A percentile compares a stretch with the other conserved stretches of the same genome.
phyloP scores from a whole-genome alignment of 768 basidiomycete species.

The Leccinum broughii region DNA sequence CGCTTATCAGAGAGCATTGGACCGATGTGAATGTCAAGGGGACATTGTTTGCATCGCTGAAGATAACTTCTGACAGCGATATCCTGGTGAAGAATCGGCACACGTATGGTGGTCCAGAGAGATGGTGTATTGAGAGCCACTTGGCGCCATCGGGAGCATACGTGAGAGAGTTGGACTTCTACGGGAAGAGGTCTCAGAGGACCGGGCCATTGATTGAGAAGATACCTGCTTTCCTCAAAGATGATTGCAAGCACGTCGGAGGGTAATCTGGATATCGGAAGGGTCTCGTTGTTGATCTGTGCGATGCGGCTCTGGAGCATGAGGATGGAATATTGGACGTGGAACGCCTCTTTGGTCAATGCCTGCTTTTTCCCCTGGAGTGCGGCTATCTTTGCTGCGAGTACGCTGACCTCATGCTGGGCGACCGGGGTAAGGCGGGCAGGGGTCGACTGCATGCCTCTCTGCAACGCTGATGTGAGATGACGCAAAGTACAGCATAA shows the following conservation, averaged over 20 bases:
- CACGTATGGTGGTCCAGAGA: constrained; percentile 37
- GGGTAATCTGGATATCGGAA: constrained; percentile 31
- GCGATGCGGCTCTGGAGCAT: constrained; percentile 34
- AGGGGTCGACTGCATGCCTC: constrained; percentile 19
- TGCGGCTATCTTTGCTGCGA: constrained; percentile 19
- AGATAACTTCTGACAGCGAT: constrained; percentile 32
- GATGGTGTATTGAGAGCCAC: constrained; percentile 36
- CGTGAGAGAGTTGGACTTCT: constrained; percentile 38
- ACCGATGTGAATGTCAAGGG: constrained; percentile 34
- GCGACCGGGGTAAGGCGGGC: constrained; percentile 22
- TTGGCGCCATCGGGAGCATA: constrained; percentile 37
- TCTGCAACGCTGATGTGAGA: constrained; percentile 24
- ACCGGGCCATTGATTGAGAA: constrained; percentile 29
- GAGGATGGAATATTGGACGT: constrained; percentile 30
- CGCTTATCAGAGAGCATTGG: constrained; percentile 28
- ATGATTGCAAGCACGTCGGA: constrained; percentile 36
- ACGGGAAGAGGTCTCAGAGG: constrained; percentile 31
- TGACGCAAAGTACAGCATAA: constrained; percentile 12
- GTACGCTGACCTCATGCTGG: constrained; percentile 28
- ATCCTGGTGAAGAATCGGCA: constrained; percentile 33
- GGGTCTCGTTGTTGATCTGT: constrained; percentile 32
- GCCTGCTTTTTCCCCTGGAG: constrained; percentile 26
- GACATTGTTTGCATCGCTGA: constrained; percentile 32
- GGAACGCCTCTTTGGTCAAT: constrained; percentile 25
- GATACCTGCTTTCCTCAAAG: constrained; percentile 33